Evolutionary conservation across 164 flowering plant species (phyloP).

Genomic region (Malania oleifera): DNA sequence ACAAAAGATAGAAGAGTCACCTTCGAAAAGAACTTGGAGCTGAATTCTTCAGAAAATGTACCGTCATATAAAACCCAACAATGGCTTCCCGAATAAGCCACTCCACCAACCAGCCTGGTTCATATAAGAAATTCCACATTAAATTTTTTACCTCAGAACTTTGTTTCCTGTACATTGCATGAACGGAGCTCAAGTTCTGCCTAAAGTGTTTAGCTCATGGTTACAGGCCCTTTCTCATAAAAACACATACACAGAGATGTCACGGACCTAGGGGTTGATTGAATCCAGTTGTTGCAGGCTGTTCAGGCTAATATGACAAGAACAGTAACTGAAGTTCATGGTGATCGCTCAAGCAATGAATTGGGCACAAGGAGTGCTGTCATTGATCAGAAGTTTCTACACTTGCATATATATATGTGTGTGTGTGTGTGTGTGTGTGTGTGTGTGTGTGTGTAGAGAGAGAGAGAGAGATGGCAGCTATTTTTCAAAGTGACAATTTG

Average conservation of each 20-base stretch:
- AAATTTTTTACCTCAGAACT: not conserved
- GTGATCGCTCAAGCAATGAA: too few relatives aligned
- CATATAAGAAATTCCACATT: not conserved
- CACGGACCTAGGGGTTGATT: too few relatives aligned
- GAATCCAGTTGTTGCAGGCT: not conserved
- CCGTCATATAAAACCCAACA: conserved; percentile 42
- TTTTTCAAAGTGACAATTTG: too few relatives aligned
- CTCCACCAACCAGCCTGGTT: conserved; percentile 66
- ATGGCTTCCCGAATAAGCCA: conserved; percentile 47
- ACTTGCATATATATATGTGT: not conserved
- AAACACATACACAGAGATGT: not conserved
- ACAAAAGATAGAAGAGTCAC: conserved; percentile 25
- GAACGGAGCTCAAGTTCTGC: not conserved
- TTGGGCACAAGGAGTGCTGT: too few relatives aligned
- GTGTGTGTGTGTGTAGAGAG: too few relatives aligned
- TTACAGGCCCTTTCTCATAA: not conserved
- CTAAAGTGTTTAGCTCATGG: not conserved
- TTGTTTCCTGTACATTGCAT: not conserved
- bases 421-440: too few relatives aligned
- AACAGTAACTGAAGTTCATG: too few relatives aligned
- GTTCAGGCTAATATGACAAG: not conserved
- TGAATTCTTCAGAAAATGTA: conserved; percentile 18
- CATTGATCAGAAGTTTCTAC: too few relatives aligned
- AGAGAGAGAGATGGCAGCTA: not conserved
- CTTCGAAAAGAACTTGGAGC: conserved; percentile 29